Base-by-base conservation (phyloP, 129 eudicot species). In the Centaurea solstitialis region DNA sequence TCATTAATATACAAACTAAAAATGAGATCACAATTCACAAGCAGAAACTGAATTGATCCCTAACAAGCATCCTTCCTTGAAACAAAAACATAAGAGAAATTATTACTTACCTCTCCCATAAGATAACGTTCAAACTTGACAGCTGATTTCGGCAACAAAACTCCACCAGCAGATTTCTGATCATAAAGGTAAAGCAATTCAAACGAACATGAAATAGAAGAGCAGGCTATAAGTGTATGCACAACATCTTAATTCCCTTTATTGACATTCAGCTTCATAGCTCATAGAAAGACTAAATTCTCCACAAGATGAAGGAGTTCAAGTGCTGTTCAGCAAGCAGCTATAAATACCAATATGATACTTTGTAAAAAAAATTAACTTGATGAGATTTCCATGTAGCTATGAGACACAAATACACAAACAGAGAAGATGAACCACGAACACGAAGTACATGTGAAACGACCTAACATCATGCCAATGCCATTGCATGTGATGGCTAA, bases 111-210 rank as follows among this genome's bases (percentile, higher is more conserved):
- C 96, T 96, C 96, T 79, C 97, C 99, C 92, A 96, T 82, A 26
- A 96, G 98, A 85, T 93, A 91, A 9, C 95, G 91, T 79, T 96
- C 99, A 79, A 96, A 93, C 75, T 96, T 96, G 24, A 96, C 98
- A 3, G 99, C 98, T 70, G 98, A 93, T 76, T 93, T 96, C 0
- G 99, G 98, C 84, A 96, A 88, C 86, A 93, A 86, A 70, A 96
- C 95, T 84, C 98, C 99, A 17, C 97, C 99, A 74, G 98, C 98
- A 67, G 99, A 96, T 93, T 96, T 95, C 99, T 95, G 89, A 73
- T 73, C 1, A 21, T 64, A 76, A 35, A 74, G 11, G 68, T 35
- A 66, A 73, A 72, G 38, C 64, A 38, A 47, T 50, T 73, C n/a
- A 13, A 39, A 62, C 10, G 11, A 43, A 50, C 38, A 77, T 28